Conservation (phyloP, 371 early-diverging fungal genomes). For the Chytridiales sp. region DNA sequence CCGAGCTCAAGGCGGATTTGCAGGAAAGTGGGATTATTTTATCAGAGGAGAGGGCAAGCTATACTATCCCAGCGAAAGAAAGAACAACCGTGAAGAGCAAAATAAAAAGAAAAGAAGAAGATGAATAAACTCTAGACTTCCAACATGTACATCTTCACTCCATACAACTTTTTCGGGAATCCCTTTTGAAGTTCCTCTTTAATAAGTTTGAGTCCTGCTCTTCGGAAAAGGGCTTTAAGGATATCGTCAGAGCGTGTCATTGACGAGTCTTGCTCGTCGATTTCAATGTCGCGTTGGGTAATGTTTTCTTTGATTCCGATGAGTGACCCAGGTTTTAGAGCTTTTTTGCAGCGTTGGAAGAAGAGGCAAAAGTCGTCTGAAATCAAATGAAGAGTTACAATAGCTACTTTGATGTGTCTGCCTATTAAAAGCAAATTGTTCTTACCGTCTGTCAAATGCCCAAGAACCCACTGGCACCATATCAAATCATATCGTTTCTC, state of each 20-base stretch:
- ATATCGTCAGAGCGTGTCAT: constrained; percentile 75
- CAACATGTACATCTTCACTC: constrained; percentile 74
- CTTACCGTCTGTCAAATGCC: constrained; percentile 51
- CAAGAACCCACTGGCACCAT: constrained; percentile 96
- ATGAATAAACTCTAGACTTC: background rate
- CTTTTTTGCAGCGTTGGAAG: constrained; percentile 73
- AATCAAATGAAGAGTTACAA: background rate
- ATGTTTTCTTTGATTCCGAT: constrained; percentile 93
- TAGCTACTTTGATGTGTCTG: background rate
- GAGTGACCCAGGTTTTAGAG: constrained; percentile 71
- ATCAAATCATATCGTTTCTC: constrained; percentile 85
- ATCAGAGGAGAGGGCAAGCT: too few relatives aligned
- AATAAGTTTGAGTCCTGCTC: constrained; percentile 69
- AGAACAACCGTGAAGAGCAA: too few relatives aligned
- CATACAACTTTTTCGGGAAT: constrained; percentile 78
- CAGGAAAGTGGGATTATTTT: too few relatives aligned
- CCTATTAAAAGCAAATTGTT: background rate
- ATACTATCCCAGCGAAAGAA: too few relatives aligned
- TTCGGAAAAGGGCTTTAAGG: constrained; percentile 66
- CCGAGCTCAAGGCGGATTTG: too few relatives aligned
- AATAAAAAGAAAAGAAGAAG: background rate
- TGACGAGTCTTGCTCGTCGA: constrained; percentile 85
- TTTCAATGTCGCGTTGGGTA: constrained; percentile 52
- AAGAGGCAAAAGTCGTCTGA: constrained; percentile 81
- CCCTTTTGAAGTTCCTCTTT: constrained; percentile 73